Evolutionary conservation across 106 monocot species (phyloP).

Genomic region (Dactylorhiza incarnata): DNA sequence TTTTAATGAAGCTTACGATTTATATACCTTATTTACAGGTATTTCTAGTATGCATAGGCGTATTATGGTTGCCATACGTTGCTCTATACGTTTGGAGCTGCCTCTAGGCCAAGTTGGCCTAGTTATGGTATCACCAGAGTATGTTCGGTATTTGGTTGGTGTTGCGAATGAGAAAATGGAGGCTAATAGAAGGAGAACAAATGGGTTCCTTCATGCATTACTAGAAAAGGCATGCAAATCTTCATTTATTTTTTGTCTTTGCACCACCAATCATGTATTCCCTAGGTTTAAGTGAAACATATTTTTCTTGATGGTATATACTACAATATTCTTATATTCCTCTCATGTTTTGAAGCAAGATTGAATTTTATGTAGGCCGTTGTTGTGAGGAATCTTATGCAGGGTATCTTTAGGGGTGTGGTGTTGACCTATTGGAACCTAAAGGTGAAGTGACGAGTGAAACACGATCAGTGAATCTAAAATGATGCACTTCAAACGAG

Average conservation of each 20-base stretch:
- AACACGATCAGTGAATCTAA: no score
- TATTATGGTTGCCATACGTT: slow-evolving; percentile 74
- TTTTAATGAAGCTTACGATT: neutral
- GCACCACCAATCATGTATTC: neutral
- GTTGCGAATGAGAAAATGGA: slow-evolving; percentile 94
- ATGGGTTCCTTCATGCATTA: slow-evolving; percentile 40
- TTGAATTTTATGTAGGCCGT: neutral
- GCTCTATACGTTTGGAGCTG: slow-evolving; percentile 91
- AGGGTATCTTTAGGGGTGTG: no score
- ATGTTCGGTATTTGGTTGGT: slow-evolving; percentile 58
- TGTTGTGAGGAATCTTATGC: no score
- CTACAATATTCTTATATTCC: neutral
- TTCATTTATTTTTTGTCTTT: neutral
- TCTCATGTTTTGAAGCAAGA: neutral
- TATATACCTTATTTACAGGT: slow-evolving; percentile 25
- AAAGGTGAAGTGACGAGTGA: no score
- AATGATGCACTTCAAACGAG: no score
- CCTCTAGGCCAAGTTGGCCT: slow-evolving; percentile 55
- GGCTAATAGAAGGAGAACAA: slow-evolving; percentile 67
- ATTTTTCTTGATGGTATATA: neutral
- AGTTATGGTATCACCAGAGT: slow-evolving; percentile 63
- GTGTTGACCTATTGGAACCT: no score
- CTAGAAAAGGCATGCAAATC: slow-evolving; percentile 29
- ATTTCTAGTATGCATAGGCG: slow-evolving; percentile 68
- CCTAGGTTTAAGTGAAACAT: neutral